phyloP scores from a whole-genome alignment of 2,329 filamentous ascomycete genomes.

The Cadophora sp. region DNA sequence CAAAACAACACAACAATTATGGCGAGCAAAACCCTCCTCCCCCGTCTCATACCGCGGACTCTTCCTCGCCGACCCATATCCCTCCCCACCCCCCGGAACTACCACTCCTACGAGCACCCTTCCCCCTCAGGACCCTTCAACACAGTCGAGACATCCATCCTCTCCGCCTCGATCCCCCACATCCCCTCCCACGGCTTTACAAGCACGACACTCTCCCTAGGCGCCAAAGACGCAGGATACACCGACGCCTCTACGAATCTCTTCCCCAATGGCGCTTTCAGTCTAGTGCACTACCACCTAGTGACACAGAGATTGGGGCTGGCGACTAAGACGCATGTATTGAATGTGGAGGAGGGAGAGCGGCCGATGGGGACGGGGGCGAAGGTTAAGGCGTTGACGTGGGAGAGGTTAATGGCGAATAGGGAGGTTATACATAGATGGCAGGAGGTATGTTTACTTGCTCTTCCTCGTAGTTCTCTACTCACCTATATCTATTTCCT shows the following conservation, averaged over 20 bases:
- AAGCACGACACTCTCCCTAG: conserved; percentile 71
- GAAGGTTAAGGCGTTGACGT: conserved; percentile 74
- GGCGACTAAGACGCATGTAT: conserved; percentile 30
- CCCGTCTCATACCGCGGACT: conserved; percentile 12
- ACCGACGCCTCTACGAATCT: conserved; percentile 85
- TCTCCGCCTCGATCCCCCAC: conserved; percentile 79
- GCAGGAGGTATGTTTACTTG: conserved; percentile 73
- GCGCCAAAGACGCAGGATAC: conserved; percentile 84
- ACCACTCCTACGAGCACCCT: conserved; percentile 78
- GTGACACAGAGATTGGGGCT: conserved; percentile 69
- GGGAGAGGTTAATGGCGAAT: conserved; percentile 81
- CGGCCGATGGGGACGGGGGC: conserved; percentile 57
- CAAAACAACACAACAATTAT: conserved; percentile 18
- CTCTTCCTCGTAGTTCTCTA: neutral
- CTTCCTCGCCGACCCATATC: neutral
- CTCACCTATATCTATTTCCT: neutral
- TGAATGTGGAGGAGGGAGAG: conserved; percentile 41
- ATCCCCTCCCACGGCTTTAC: conserved; percentile 87
- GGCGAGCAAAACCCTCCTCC: conserved; percentile 20
- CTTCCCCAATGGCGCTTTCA: conserved; percentile 80
- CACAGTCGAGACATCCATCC: conserved; percentile 74
- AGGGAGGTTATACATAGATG: conserved; percentile 74
- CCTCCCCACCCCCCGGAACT: conserved; percentile 18
- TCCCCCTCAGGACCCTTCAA: conserved; percentile 67
- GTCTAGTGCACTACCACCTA: conserved; percentile 81